Conservation (phyloP, 2,329 filamentous ascomycete species). For the Penicillium hesseltinei region DNA sequence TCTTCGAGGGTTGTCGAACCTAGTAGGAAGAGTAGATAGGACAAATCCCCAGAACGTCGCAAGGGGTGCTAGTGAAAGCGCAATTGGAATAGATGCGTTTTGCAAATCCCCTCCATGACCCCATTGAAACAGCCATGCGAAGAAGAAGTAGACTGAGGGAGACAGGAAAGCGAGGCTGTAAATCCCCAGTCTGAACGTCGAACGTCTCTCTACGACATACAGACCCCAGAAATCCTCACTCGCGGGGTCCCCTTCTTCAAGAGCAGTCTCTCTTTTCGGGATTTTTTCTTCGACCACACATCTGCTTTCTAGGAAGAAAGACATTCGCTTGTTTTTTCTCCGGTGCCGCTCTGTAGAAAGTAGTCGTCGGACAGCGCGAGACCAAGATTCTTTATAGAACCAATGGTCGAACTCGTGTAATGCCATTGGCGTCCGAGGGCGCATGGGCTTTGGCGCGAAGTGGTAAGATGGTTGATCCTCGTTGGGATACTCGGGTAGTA, state of each 20-base stretch:
- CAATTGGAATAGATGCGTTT: not conserved
- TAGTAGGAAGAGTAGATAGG: no score
- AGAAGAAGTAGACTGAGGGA: constrained; percentile 1
- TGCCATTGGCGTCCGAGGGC: no score
- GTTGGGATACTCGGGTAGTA: no score
- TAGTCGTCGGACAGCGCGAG: no score
- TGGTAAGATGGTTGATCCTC: no score
- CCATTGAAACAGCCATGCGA: not conserved
- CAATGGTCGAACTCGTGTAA: no score
- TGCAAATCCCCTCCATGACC: not conserved
- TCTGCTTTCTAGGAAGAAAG: no score
- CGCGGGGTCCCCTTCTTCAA: not conserved
- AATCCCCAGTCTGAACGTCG: not conserved
- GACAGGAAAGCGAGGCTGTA: not conserved
- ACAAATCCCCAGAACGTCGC: no score
- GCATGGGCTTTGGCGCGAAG: no score
- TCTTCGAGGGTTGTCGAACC: not conserved
- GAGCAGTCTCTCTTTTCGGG: not conserved
- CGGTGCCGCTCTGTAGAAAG: no score
- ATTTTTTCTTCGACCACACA: not conserved
- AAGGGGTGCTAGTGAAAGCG: not conserved
- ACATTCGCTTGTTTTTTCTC: no score
- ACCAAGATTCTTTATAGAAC: no score
- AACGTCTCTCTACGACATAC: not conserved
- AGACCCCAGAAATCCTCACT: not conserved